Evolutionary conservation across 106 monocot genomes (phyloP), one percentile per base, ranked within the genome.

Genomic region (Dendrobium nobile): DNA sequence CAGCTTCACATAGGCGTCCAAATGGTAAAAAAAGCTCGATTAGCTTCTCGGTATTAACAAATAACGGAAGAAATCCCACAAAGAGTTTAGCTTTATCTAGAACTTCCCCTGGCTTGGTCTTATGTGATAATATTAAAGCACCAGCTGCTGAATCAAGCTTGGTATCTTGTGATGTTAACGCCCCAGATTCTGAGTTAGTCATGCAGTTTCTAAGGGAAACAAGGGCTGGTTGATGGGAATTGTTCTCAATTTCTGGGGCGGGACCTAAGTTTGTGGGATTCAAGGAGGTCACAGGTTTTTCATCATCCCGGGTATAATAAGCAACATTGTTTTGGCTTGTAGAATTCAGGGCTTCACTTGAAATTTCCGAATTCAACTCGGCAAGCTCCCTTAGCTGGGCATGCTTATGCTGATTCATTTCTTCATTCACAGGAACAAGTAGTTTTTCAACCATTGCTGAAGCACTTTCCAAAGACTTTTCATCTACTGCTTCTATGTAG

Each of bases 381-480:
- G 93, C 89, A 65, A 94, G 89, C 83, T 94, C 93, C 82, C 81
- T 79, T 58, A 94, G 79, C 76, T 94, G 93, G 2, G 72, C 44
- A 27, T 20, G 78, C 85, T 88, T 94, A 80, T 84, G 89, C 4
- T 58, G 67, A 47, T 87, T 91, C n/a, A 7, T 19, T 42, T 33
- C 82, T 37, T 91, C 88, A n/a, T 84, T 78, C 20, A 89, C 78
- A 22, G 93, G 91, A 80, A 89, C 79, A 37, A 94, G 77, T 26
- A 94, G 84, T 79, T 84, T 91, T 79, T 94, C 91, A 56, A 94
- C 88, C 91, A 87, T 84, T 27, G 55, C 51, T 13, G 80, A 87
- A 74, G 91, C 93, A 10, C 84, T 80, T 80, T 91, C 91, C 47
- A 94, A 45, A 26, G 93, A 91, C n/a, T 80, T 31, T 86, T 87